These are phyloP conservation scores for Meyerozyma smithsonii DNA, from an alignment of 1,139 yeast species.

Conservation along the genomic window DNA sequence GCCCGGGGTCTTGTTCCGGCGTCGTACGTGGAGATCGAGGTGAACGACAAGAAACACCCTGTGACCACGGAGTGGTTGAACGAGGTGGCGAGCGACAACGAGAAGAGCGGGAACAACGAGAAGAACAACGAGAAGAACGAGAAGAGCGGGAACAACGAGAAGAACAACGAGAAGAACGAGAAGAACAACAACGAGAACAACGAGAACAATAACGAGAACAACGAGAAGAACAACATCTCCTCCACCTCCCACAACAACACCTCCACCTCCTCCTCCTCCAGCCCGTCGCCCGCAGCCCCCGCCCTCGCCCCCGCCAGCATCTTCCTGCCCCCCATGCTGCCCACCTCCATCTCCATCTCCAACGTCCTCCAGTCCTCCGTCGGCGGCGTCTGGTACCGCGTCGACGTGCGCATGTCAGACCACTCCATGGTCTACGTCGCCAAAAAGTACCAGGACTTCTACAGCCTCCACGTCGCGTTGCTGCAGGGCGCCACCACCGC, in stretches of 20 bases:
- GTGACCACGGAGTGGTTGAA: slow-evolving; percentile 17
- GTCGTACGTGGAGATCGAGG: slow-evolving; percentile 20
- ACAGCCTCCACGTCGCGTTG: slow-evolving; percentile 13
- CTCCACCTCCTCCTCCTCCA: neutral
- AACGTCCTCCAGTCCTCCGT: slow-evolving; percentile 14
- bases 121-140: neutral
- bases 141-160: neutral
- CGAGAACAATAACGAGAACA: slow-evolving; percentile 4
- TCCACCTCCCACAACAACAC: neutral
- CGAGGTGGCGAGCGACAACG: too few species aligned
- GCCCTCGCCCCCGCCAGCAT: neutral
- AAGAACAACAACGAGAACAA: neutral
- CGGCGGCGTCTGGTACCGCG: slow-evolving; percentile 18
- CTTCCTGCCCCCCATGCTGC: slow-evolving; percentile 3
- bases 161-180: slow-evolving; percentile 3
- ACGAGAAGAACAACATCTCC: neutral
- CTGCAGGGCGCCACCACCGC: slow-evolving; percentile 4
- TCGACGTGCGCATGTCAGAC: slow-evolving; percentile 11
- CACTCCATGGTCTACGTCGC: slow-evolving; percentile 13
- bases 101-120: slow-evolving; percentile 1
- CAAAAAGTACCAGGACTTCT: slow-evolving; percentile 19
- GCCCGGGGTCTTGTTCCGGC: slow-evolving; percentile 19
- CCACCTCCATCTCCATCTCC: slow-evolving; percentile 9
- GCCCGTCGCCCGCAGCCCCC: neutral
- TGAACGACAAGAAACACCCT: slow-evolving; percentile 18